Evolutionary conservation across 2,329 filamentous ascomycete species (phyloP), one percentile per base, ranked within the genome.

Genomic region (Paecilomyces formosus): DNA sequence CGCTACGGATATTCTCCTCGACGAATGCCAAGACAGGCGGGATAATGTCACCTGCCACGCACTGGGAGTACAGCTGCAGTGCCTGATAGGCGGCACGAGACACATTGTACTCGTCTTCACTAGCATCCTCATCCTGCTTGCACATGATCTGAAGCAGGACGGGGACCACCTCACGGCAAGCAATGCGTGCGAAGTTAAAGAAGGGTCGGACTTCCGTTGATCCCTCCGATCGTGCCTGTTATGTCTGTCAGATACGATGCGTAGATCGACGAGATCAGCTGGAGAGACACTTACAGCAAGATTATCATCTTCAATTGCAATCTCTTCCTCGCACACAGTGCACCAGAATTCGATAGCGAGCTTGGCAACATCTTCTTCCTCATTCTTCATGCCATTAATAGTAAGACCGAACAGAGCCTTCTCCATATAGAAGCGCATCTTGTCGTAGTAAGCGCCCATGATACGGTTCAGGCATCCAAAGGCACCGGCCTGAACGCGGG

Each of bases 381-480:
- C 88, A 68, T 87, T 95, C 85, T 96, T 97, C 94, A 99, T 99
- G 66, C 94, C 94, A 73, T 96, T 87, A 63, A 99, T 96, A 45
- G 94, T 99, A 49, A 99, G 83, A 59, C 94, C 94, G 69, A 99
- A 99, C 51, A 99, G 84, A 35, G 94, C 94, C 85, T 97, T 97
- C 82, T 99, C 94, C 94, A 99, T 99, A 81, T 99, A 99, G 79
- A 97, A 99, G 70, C 92, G 88, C 94, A 99, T 99, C 80, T 97
- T 95, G 70, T 99, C 94, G 76, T 99, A 99, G 82, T 99, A 99
- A 63, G 97, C 85, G 61, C 85, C 90, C 94, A 99, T 99, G 76
- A 99, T 97, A 70, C 94, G 87, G 84, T 99, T 99, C 66, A 99
- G 80, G 75, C 94, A 97, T 68, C 94, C 94, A 74, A 97, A 99